Conservation (phyloP, 768 basidiomycete species). For the Rhizopogon salebrosus region DNA sequence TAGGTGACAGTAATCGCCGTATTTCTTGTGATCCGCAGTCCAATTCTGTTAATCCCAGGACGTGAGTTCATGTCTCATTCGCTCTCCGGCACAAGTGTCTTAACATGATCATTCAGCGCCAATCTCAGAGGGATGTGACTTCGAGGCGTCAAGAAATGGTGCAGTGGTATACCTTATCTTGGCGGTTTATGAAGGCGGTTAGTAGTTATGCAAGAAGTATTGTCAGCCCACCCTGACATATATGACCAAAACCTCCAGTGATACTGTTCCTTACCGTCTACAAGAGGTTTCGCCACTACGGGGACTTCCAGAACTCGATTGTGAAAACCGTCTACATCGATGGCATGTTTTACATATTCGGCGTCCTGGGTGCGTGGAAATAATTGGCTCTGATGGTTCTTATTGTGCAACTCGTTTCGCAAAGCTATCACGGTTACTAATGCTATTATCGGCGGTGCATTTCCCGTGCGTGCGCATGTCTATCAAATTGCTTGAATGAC, state of each 20-base stretch:
- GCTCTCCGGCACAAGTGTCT: not conserved
- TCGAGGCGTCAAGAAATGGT: not conserved
- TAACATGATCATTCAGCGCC: not conserved
- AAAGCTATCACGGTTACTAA: conserved; percentile 14
- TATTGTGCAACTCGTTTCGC: not conserved
- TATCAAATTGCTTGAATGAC: not conserved
- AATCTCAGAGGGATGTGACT: not conserved
- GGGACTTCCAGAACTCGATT: not conserved
- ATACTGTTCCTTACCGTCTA: conserved; percentile 1
- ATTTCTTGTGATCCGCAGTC: conserved; percentile 1
- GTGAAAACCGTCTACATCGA: conserved; percentile 10
- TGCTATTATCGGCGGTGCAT: conserved; percentile 1
- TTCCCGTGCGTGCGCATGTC: conserved; percentile 6
- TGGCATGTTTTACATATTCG: conserved; percentile 12
- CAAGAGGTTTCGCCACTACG: not conserved
- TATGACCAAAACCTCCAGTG: not conserved
- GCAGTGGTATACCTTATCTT: not conserved
- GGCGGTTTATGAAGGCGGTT: not conserved
- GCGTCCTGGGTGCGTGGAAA: conserved; percentile 11
- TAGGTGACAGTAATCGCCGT: conserved; percentile 8
- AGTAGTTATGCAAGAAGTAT: not conserved
- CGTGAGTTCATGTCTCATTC: conserved; percentile 1
- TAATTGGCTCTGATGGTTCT: not conserved
- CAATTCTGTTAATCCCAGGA: conserved; percentile 3
- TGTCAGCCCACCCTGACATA: not conserved